Evolutionary conservation across 768 basidiomycete species (phyloP), one percentile per base, ranked within the genome.

Genomic region (Trametes cubensis): DNA sequence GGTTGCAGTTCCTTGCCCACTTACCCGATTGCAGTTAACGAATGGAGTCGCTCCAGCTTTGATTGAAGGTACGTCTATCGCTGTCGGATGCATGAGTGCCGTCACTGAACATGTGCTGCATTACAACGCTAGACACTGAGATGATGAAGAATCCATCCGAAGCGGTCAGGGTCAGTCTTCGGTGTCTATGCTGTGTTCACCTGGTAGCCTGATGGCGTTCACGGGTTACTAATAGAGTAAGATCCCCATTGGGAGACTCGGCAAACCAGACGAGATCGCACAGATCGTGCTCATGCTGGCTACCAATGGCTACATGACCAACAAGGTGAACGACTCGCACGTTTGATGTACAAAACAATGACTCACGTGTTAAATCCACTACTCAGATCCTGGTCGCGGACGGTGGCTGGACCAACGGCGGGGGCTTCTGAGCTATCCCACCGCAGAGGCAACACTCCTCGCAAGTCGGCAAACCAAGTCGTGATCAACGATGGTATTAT

Each of bases 11-110:
- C 28, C n/a, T 4, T 14, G 38, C 20, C 38, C 6, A 39, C 25
- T 17, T n/a, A 26, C 34, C 21, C 21, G 6, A 38, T 20, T 7
- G 8, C 41, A 83, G 81, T 80, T 82, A 0, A 79, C 80, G 59
- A 83, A 85, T 65, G 82, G 79, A 4, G 79, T 84, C 54, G 81
- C 82, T 0, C 83, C 83, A 0, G 82, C 81, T 1, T 71, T 84
- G 10, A 80, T 85, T 47, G 76, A 71, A 50, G 79, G 82, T 81
- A 44, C 21, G 45, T n/a, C 3, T 14, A 18, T 21, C 34, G 11
- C 18, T 10, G 1, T 47, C 48, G 10, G 25, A 15, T 17, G 25
- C 15, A 17, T 6, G 4, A 6, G 48, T 25, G 15, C 14, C 10
- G 48, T 28, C n/a, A 28, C 25, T 49, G 6, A 28, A 4, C 42